phyloP scores from a whole-genome alignment of 208 protist species.

The Phytomonas sp. region DNA sequence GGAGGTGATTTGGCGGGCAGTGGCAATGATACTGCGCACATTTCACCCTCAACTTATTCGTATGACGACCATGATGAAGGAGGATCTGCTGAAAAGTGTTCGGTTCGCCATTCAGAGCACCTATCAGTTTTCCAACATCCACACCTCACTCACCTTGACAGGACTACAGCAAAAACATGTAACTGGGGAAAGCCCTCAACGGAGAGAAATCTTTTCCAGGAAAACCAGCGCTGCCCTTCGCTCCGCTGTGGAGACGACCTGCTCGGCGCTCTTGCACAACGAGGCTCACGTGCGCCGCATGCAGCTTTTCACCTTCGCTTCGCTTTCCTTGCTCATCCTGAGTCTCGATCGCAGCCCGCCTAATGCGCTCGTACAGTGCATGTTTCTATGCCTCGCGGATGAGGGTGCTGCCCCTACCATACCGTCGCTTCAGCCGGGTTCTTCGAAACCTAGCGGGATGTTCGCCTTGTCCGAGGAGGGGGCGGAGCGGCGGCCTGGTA shows the following conservation, averaged over 20 bases:
- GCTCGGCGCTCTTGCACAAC: slow-evolving; percentile 37
- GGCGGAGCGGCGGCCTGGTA: background rate
- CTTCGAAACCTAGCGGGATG: too few species aligned
- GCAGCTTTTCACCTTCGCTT: slow-evolving; percentile 30
- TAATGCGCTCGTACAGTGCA: slow-evolving; percentile 60
- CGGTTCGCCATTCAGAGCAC: too few species aligned
- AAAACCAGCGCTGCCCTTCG: slow-evolving; percentile 22
- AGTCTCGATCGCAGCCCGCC: slow-evolving; percentile 21
- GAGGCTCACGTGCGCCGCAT: slow-evolving; percentile 60
- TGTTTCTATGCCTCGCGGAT: slow-evolving; percentile 53
- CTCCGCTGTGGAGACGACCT: slow-evolving; percentile 38
- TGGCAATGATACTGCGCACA: slow-evolving; percentile 30
- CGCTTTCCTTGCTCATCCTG: slow-evolving; percentile 19
- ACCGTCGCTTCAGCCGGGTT: too few species aligned
- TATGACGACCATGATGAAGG: slow-evolving; percentile 26
- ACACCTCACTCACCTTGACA: too few species aligned
- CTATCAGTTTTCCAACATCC: too few species aligned
- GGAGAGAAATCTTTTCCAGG: too few species aligned
- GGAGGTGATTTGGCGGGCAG: slow-evolving; percentile 34
- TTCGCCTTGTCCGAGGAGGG: too few species aligned
- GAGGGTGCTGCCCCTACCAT: slow-evolving; percentile 3
- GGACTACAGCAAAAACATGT: too few species aligned
- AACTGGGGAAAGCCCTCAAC: too few species aligned
- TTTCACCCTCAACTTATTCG: slow-evolving; percentile 23
- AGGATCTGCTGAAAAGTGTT: slow-evolving; percentile 26